A percentile compares a stretch with the other conserved stretches of the same genome.
phyloP scores from a whole-genome alignment of 2,329 filamentous ascomycete species.

The Neonectria neomacrospora region DNA sequence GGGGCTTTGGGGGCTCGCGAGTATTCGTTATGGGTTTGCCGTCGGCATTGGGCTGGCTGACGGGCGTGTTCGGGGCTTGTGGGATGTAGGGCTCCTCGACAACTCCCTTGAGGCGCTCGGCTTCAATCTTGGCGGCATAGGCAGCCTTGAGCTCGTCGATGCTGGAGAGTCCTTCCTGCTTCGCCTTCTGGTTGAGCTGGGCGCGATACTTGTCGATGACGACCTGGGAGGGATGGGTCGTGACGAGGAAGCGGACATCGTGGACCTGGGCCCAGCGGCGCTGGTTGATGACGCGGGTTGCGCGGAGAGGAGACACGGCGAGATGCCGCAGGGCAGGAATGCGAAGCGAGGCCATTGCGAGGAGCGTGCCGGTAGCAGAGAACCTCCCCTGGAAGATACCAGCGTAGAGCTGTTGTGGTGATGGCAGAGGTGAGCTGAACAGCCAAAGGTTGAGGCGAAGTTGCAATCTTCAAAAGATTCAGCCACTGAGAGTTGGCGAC shows the following conservation, averaged over 20 bases:
- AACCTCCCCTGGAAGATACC: constrained; percentile 16
- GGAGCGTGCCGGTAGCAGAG: constrained; percentile 20
- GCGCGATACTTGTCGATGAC: constrained; percentile 87
- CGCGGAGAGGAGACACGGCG: constrained; percentile 47
- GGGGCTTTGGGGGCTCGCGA: constrained; percentile 28
- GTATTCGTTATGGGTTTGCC: constrained; percentile 21
- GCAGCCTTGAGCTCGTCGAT: constrained; percentile 82
- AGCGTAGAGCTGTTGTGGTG: constrained; percentile 8
- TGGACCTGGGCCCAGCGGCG: constrained; percentile 91
- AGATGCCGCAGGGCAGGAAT: constrained; percentile 62
- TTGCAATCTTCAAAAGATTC: constrained; percentile 25
- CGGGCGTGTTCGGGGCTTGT: constrained; percentile 50
- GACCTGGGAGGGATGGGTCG: constrained; percentile 73
- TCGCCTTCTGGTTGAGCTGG: constrained; percentile 86
- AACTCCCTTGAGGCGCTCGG: constrained; percentile 75
- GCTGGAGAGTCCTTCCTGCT: constrained; percentile 74
- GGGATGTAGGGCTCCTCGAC: constrained; percentile 55
- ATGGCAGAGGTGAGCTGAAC: neutral
- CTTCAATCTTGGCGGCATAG: constrained; percentile 85
- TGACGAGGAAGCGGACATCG: constrained; percentile 89
- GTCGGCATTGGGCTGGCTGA: constrained; percentile 49
- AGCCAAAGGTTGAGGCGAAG: neutral
- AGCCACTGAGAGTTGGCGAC: constrained; percentile 30
- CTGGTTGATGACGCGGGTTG: constrained; percentile 62
- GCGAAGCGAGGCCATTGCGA: constrained; percentile 61